Evolutionary conservation across 495 filamentous ascomycete species (phyloP).

Genomic region (Echria macrotheca): DNA sequence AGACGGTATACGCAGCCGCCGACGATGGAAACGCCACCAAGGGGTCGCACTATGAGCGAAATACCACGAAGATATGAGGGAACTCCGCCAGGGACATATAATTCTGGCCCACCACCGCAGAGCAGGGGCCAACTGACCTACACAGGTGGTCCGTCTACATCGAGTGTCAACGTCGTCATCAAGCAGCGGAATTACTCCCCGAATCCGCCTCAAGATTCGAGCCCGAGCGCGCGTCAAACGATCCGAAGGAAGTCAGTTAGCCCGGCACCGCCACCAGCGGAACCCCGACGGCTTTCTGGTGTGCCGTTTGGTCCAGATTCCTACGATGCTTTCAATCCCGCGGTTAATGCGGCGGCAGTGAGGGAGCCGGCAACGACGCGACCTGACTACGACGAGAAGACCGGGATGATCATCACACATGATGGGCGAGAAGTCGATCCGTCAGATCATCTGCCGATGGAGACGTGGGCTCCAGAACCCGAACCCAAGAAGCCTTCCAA

Average conservation of each 20-base stretch:
- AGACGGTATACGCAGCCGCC: slow-evolving; percentile 38
- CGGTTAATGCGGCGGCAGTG: slow-evolving; percentile 29
- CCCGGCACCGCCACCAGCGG: slow-evolving; percentile 57
- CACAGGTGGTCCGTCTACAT: slow-evolving; percentile 35
- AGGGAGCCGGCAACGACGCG: slow-evolving; percentile 19
- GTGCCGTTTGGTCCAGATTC: slow-evolving; percentile 87
- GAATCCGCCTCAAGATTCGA: slow-evolving; percentile 36
- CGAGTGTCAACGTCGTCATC: slow-evolving; percentile 27
- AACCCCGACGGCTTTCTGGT: slow-evolving; percentile 50
- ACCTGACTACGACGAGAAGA: slow-evolving; percentile 39
- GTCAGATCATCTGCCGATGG: slow-evolving; percentile 84
- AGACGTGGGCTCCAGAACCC: slow-evolving; percentile 91
- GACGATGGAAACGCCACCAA: slow-evolving; percentile 28
- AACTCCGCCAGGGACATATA: background rate
- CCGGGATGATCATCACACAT: slow-evolving; percentile 67
- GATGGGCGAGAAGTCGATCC: slow-evolving; percentile 87
- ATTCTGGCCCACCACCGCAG: slow-evolving; percentile 10
- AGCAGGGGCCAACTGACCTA: slow-evolving; percentile 31
- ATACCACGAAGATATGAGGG: slow-evolving; percentile 29
- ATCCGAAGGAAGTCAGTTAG: slow-evolving; percentile 73
- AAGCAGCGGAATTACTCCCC: slow-evolving; percentile 54
- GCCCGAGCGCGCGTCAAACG: slow-evolving; percentile 38
- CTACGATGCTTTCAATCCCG: slow-evolving; percentile 70
- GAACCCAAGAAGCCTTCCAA: slow-evolving; percentile 64
- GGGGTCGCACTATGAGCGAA: slow-evolving; percentile 39